These are phyloP conservation scores for Plectosphaerella cucumerina DNA, from an alignment of 2,329 filamentous ascomycete genomes.

Conservation along the genomic window DNA sequence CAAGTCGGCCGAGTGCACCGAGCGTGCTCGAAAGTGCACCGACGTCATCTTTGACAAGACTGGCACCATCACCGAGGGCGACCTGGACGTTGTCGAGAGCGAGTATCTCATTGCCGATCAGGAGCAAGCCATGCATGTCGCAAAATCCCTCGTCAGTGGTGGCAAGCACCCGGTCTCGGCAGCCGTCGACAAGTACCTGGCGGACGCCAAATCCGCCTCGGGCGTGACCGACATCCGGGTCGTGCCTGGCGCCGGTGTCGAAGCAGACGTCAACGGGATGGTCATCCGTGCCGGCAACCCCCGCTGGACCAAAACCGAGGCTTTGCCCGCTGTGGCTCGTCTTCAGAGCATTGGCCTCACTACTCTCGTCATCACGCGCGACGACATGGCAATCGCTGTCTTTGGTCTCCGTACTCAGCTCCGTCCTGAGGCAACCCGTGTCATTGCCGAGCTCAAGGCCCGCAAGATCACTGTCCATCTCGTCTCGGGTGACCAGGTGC, in stretches of 20 bases:
- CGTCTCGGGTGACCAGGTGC: conserved; percentile 51
- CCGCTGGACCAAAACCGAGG: conserved; percentile 31
- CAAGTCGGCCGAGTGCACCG: conserved; percentile 50
- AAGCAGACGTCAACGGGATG: conserved; percentile 24
- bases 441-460: conserved; percentile 39
- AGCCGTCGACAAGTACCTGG: conserved; percentile 39
- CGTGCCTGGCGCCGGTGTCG: conserved; percentile 34
- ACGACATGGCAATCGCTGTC: conserved; percentile 30
- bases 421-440: conserved; percentile 31
- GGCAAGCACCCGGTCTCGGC: conserved; percentile 49
- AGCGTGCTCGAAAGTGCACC: conserved; percentile 45
- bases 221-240: conserved; percentile 22
- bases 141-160: conserved; percentile 26
- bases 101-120: conserved; percentile 15
- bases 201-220: conserved; percentile 5
- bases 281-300: conserved; percentile 40
- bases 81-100: conserved; percentile 22
- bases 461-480: conserved; percentile 48
- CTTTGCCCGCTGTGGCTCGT: conserved; percentile 12
- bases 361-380: conserved; percentile 20
- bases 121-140: conserved; percentile 18
- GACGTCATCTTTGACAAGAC: conserved; percentile 64
- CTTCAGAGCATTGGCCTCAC: conserved; percentile 18
- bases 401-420: conserved; percentile 41
- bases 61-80: conserved; percentile 53